Base-by-base conservation (phyloP, 352 stramenopile species). In the Phytopythium cucurbitacearum region DNA sequence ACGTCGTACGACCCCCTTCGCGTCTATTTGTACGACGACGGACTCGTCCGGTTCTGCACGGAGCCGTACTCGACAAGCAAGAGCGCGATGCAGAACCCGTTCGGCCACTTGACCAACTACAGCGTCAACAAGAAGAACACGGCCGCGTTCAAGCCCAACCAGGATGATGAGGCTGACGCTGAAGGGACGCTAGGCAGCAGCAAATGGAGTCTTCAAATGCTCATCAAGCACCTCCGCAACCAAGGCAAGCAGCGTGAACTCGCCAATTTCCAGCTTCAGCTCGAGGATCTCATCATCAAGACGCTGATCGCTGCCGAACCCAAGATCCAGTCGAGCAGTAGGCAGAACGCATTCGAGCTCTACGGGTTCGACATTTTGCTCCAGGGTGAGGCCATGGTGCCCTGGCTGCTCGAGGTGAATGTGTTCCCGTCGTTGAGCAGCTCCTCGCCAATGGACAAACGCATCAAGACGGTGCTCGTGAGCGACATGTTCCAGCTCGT, bases 71-170 rank as follows among this genome's bases (percentile, higher is more conserved):
- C 79, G 16, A 85, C 64, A 1, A 70, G 48, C 36, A 80, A 79
- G 34, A 76, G 65, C 5, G 81, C 85, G 6, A 40, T 96, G 49
- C 67, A 87, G 33, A 95, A 91, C 55, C 73, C 71, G 3, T 97
- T 92, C 57, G 79, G 79, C 0, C 87, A 97, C 60, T 63, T 97
- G n/a, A 97, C 90, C 9, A 97, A 97, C 67, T 97, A 95, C 75
- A 90, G 73, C 53, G 83, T 97, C 51, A 97, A 97, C 67, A 96
- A 97, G 62, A 94, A 89, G 47, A 96, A 90, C 60, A 71, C 62
- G 32, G 60, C 66, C 1, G 67, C 60, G 2, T 96, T 94, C 58
- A 67, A 90, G 59, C 72, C 80, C 13, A 90, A 87, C 40, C 66
- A 89, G 51, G 75, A 85, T 48, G 64, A 69, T n/a, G 68, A 64